Base-by-base conservation (phyloP, 495 filamentous ascomycete species). In the Penicillium coprophilum region DNA sequence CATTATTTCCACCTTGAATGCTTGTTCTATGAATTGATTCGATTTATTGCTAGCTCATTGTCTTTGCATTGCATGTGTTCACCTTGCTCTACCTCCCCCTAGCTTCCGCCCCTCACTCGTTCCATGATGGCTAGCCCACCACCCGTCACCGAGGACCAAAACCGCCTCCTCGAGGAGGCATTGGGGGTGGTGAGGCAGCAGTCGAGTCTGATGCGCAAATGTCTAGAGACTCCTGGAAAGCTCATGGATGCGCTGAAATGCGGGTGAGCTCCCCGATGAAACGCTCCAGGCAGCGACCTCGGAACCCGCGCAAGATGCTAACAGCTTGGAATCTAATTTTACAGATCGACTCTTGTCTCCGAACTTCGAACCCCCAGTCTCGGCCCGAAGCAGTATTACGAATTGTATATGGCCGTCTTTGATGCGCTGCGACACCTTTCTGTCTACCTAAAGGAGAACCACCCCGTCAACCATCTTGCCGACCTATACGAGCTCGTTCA, bases 211-310 rank as follows among this genome's bases (percentile, higher is more conserved):
- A 98, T 98, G 94, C 91, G 92, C 77, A 94, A 93, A 79, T 96
- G 91, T 69, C 82, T 98, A 47, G 95, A 98, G 69, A 94, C 92
- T 9, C 94, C 95, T 5, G 94, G 94, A 45, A 98, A 98, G 84
- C 85, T 98, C 58, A 98, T 98, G 94, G 94, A 98, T 81, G 94
- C 94, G 66, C 84, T 98, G 62, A 98, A 98, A 75, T 97, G 94
- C 91, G 94, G 93, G 94, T 97, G 64, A 70, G 74, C 64, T 70
- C 27, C 60, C 44, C 53, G 36, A n/a, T 30, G 44, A 46, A 46
- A n/a, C 40, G 55, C 55, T 49, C 61, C 52, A 78, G 74, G 71
- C 72, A 77, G 59, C 72, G 60, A 69, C 58, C 49, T 27, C 57
- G 52, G 58, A 49, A 38, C n/a, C 21, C 57, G 58, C 58, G 60